Percentiles rank a stretch among this genome's conserved stretches.
These are phyloP conservation scores for Leccinum barrowsii DNA, from an alignment of 768 basidiomycete species.

Conservation along the genomic window DNA sequence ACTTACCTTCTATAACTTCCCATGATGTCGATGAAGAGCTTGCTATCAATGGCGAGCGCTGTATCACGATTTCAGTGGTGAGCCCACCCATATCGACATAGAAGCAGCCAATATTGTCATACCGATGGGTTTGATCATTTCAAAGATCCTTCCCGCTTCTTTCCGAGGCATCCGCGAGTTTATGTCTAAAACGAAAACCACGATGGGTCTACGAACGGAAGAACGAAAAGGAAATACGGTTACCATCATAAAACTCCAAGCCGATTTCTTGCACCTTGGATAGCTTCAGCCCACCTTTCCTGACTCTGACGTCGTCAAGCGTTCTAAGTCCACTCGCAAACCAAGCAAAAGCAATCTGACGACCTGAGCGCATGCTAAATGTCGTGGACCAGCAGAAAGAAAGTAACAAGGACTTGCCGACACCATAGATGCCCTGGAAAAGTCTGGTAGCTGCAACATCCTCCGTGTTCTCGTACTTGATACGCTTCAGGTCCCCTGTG, in stretches of 20 bases:
- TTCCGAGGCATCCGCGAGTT: slow-evolving; percentile 80
- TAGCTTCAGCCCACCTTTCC: slow-evolving; percentile 61
- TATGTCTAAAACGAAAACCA: slow-evolving; percentile 54
- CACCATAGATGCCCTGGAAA: slow-evolving; percentile 84
- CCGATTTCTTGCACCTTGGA: slow-evolving; percentile 63
- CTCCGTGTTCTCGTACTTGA: slow-evolving; percentile 62
- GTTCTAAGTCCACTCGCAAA: slow-evolving; percentile 73
- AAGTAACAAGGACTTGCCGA: slow-evolving; percentile 50
- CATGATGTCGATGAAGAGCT: slow-evolving; percentile 81
- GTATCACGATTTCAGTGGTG: not conserved
- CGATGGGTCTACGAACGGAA: not conserved
- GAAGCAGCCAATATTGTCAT: slow-evolving; percentile 6
- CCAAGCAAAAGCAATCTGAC: slow-evolving; percentile 65
- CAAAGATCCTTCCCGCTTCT: slow-evolving; percentile 74
- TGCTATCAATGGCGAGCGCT: slow-evolving; percentile 72
- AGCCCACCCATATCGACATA: not conserved
- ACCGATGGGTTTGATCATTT: slow-evolving; percentile 72
- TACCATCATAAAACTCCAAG: slow-evolving; percentile 66
- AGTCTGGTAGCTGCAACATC: slow-evolving; percentile 52
- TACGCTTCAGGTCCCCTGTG: slow-evolving; percentile 68
- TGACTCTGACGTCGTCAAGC: slow-evolving; percentile 63
- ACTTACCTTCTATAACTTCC: slow-evolving; percentile 78
- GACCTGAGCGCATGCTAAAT: slow-evolving; percentile 40
- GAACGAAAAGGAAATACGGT: slow-evolving; percentile 3
- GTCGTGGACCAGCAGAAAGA: not conserved